These are phyloP conservation scores for Aegilops sharonensis DNA, from an alignment of 176 grass and related monocot species.

Conservation along the genomic window DNA sequence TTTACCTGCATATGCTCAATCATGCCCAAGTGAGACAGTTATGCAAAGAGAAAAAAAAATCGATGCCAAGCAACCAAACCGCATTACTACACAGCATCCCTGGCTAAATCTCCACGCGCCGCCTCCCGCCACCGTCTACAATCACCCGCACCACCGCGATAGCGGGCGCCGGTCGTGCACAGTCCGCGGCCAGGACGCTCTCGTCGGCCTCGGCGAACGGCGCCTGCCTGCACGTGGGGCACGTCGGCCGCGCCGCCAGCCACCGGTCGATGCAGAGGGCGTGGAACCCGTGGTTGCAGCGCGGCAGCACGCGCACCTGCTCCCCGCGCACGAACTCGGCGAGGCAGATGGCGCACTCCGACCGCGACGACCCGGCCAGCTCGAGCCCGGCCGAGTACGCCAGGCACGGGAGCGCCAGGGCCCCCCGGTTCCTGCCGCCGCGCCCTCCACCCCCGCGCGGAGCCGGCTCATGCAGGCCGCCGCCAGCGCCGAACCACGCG, in stretches of 20 bases:
- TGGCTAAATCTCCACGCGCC: not conserved
- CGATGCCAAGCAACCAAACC: too few relatives aligned
- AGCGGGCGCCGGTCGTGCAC: not conserved
- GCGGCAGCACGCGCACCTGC: slow-evolving; percentile 58
- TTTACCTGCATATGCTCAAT: too few relatives aligned
- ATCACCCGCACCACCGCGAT: slow-evolving; percentile 1
- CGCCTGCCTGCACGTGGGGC: slow-evolving; percentile 68
- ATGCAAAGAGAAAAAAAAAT: too few relatives aligned
- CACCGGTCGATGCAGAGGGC: slow-evolving; percentile 69
- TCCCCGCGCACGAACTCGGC: slow-evolving; percentile 62
- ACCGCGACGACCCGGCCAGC: slow-evolving; percentile 42
- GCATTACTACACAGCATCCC: too few relatives aligned
- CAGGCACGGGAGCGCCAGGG: slow-evolving; percentile 27
- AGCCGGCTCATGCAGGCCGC: not conserved
- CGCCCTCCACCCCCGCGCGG: not conserved
- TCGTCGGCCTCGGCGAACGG: slow-evolving; percentile 29
- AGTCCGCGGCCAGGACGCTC: not conserved
- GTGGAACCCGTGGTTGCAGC: slow-evolving; percentile 81
- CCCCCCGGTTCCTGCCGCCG: not conserved
- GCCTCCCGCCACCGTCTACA: not conserved
- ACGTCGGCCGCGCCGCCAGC: slow-evolving; percentile 56
- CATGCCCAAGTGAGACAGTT: too few relatives aligned
- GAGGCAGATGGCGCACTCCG: slow-evolving; percentile 84
- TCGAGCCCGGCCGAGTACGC: slow-evolving; percentile 41
- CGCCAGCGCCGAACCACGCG: slow-evolving; percentile 1